Conservation (phyloP, 163 green algal genomes). For the Coccomyxa subellipsoidea region DNA sequence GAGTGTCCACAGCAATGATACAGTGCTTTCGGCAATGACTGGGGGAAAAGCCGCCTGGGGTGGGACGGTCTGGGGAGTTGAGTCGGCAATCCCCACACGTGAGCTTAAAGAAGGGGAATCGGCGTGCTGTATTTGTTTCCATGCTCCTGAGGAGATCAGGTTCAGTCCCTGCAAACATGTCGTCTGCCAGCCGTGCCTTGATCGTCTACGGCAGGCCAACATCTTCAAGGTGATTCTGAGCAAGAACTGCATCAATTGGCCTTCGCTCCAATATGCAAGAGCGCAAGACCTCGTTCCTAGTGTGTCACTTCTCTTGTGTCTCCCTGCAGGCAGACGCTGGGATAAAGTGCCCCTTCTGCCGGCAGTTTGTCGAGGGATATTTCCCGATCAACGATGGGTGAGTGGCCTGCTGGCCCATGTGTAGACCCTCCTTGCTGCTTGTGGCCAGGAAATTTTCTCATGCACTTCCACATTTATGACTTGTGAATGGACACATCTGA, state of each 20-base stretch:
- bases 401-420: neutral
- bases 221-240: slow-evolving; percentile 27
- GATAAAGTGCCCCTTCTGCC: slow-evolving; percentile 37
- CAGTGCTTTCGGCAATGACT: neutral
- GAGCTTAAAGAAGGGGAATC: slow-evolving; percentile 20
- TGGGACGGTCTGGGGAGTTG: neutral
- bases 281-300: neutral
- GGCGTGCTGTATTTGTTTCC: slow-evolving; percentile 26
- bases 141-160: neutral
- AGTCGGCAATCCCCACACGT: neutral
- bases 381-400: neutral
- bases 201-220: slow-evolving; percentile 19
- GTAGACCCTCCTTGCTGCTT: neutral
- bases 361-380: slow-evolving; percentile 22
- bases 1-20: neutral
- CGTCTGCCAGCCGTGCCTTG: slow-evolving; percentile 16
- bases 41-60: neutral
- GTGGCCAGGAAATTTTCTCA: no score
- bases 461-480: neutral
- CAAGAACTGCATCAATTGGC: no score
- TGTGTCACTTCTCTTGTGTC: neutral
- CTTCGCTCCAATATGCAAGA: no score
- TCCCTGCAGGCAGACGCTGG: slow-evolving; percentile 28
- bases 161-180: slow-evolving; percentile 1
- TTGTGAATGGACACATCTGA: no score